phyloP scores from a whole-genome alignment of 805 yeast genomes.

The Saccharomycopsis olivae region DNA sequence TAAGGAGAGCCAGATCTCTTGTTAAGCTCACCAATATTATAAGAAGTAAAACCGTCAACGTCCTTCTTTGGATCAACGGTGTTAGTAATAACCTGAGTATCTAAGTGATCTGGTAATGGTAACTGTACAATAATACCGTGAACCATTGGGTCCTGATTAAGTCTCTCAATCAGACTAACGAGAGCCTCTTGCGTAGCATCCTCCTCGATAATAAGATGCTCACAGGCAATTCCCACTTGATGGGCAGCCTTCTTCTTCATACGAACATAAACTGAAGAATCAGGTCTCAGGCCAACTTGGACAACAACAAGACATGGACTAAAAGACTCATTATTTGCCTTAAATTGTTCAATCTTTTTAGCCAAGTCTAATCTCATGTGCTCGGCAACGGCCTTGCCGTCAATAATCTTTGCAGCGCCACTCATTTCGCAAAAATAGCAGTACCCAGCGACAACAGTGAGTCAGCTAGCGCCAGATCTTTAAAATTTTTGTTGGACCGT shows the following conservation, averaged over 20 bases:
- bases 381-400: slow-evolving; percentile 17
- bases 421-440: too few species aligned
- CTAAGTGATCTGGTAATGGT: slow-evolving; percentile 63
- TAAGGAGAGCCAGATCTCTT: slow-evolving; percentile 63
- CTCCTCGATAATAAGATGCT: slow-evolving; percentile 48
- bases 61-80: slow-evolving; percentile 60
- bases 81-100: slow-evolving; percentile 57
- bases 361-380: slow-evolving; percentile 5
- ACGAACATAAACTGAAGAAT: slow-evolving; percentile 70
- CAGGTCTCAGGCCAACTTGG: slow-evolving; percentile 71
- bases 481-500: too few species aligned
- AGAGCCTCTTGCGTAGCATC: slow-evolving; percentile 45
- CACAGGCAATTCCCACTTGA: slow-evolving; percentile 56
- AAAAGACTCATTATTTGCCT: slow-evolving; percentile 40
- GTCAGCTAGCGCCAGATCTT: too few species aligned
- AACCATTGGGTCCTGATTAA: slow-evolving; percentile 49
- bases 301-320: slow-evolving; percentile 58
- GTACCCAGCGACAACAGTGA: too few species aligned
- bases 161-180: slow-evolving; percentile 38
- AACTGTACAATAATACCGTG: slow-evolving; percentile 71
- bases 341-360: slow-evolving; percentile 30
- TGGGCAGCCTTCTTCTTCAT: slow-evolving; percentile 73
- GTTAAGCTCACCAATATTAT: slow-evolving; percentile 66
- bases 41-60: slow-evolving; percentile 77
- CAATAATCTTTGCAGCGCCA: slow-evolving; percentile 14